These are phyloP conservation scores for Buxus sempervirens DNA, from an alignment of 164 flowering plant species.

Conservation along the genomic window DNA sequence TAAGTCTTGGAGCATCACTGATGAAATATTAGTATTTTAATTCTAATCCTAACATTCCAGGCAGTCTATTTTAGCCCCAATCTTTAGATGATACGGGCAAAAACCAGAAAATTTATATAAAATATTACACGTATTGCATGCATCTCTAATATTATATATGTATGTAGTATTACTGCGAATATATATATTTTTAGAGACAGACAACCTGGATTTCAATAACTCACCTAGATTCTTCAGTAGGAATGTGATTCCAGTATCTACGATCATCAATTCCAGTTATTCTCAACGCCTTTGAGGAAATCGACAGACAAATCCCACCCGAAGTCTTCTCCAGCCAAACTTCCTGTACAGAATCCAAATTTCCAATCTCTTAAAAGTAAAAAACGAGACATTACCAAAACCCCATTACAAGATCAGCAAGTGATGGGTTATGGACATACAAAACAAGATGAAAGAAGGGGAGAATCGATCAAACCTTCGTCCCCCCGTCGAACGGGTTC, in stretches of 20 bases:
- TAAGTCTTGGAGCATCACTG: not conserved
- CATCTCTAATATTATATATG: no score
- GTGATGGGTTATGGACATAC: not conserved
- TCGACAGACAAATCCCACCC: conserved; percentile 45
- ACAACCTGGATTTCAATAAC: not conserved
- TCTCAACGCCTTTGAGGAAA: conserved; percentile 45
- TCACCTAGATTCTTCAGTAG: conserved; percentile 61
- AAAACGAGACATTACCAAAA: not conserved
- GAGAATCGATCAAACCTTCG: conserved; percentile 37
- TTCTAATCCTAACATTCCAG: not conserved
- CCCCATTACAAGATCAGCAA: not conserved
- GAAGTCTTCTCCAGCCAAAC: conserved; percentile 49
- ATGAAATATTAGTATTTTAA: not conserved
- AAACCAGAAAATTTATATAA: no score
- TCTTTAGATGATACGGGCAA: no score
- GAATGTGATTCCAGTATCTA: conserved; percentile 56
- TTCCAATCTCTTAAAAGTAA: not conserved
- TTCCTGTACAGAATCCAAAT: conserved; percentile 27
- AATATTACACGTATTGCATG: no score
- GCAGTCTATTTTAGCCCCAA: not conserved
- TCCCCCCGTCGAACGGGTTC: conserved; percentile 45
- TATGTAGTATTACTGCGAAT: no score
- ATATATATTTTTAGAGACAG: not conserved
- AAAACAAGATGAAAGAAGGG: not conserved
- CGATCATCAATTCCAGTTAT: conserved; percentile 63